These are phyloP conservation scores for Ustilago cynodontis DNA, from an alignment of 1,284 basidiomycete species.

Conservation along the genomic window DNA sequence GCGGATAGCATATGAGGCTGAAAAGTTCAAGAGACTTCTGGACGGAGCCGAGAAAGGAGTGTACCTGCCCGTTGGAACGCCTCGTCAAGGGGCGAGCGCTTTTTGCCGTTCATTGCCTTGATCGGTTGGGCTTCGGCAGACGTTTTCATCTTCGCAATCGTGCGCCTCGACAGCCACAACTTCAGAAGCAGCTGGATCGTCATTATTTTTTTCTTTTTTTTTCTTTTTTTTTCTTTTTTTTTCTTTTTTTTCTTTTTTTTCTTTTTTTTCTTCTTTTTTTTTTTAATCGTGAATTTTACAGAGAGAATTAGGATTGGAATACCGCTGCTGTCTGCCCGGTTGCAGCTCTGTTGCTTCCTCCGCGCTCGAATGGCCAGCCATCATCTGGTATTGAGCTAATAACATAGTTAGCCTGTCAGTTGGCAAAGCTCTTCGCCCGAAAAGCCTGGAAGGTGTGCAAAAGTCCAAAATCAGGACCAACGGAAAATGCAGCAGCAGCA, in stretches of 20 bases:
- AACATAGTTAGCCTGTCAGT: not conserved
- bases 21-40: too few relatives aligned
- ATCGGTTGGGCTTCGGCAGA: not conserved
- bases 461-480: not conserved
- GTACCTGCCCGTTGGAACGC: too few relatives aligned
- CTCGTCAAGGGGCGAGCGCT: too few relatives aligned
- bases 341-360: not conserved
- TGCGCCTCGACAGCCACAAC: slow-evolving; percentile 4
- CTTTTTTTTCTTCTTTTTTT: not conserved
- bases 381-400: not conserved
- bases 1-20: too few relatives aligned
- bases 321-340: slow-evolving; percentile 1
- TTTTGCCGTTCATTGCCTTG: too few relatives aligned
- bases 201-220: too few relatives aligned
- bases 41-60: too few relatives aligned
- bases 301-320: not conserved
- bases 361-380: slow-evolving; percentile 5
- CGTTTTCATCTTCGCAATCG: not conserved
- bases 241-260: not conserved
- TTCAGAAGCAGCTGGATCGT: not conserved
- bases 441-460: not conserved
- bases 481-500: not conserved
- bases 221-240: not conserved
- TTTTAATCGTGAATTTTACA: slow-evolving; percentile 1
- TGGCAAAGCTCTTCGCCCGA: not conserved